These are phyloP conservation scores for Plasmodium blacklocki DNA, from an alignment of 169 alveolate species.

Conservation along the genomic window DNA sequence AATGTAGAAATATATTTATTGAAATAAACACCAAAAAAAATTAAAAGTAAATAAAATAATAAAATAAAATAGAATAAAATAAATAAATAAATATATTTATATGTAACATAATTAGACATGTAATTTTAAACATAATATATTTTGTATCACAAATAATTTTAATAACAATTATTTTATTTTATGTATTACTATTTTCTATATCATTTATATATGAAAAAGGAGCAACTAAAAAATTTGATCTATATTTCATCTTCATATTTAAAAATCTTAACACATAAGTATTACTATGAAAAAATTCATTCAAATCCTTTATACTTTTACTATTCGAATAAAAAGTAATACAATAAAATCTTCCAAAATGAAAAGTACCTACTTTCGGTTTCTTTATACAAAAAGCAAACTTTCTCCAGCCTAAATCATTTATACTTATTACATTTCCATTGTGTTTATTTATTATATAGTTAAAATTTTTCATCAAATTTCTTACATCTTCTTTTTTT, in stretches of 20 bases:
- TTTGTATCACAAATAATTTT: too few relatives aligned
- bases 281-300: conserved; percentile 84
- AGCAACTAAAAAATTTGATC: conserved; percentile 85
- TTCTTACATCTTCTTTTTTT: conserved; percentile 72
- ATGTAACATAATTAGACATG: too few relatives aligned
- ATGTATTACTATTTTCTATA: conserved; percentile 11
- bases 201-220: conserved; percentile 84
- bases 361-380: conserved; percentile 86
- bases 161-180: too few relatives aligned
- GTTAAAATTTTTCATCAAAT: conserved; percentile 74
- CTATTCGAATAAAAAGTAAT: conserved; percentile 85
- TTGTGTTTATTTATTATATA: conserved; percentile 63
- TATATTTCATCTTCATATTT: conserved; percentile 83
- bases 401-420: conserved; percentile 77
- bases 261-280: conserved; percentile 82
- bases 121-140: too few relatives aligned
- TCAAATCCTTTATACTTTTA: conserved; percentile 81
- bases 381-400: conserved; percentile 81
- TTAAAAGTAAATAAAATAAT: too few relatives aligned
- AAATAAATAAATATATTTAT: too few relatives aligned
- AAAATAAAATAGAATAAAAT: too few relatives aligned
- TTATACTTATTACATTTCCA: conserved; percentile 71
- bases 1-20: too few relatives aligned
- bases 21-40: too few relatives aligned
- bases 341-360: conserved; percentile 87